Conservation (phyloP, 305 asterid genomes). For the Stenogyne calaminthoides region DNA sequence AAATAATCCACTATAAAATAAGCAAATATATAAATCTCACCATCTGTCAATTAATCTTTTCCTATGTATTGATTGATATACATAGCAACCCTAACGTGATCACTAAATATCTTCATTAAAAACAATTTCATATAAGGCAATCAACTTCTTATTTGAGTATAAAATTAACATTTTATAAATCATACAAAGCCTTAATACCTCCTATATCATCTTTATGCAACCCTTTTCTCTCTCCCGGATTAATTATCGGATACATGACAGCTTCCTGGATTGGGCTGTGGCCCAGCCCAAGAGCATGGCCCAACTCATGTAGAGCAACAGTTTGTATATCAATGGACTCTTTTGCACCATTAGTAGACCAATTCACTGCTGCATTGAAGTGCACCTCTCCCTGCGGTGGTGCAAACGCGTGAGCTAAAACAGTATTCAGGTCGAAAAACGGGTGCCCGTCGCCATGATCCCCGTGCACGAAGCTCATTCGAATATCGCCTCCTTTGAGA, state of each 20-base stretch:
- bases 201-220: conserved; percentile 27
- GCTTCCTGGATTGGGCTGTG: conserved; percentile 12
- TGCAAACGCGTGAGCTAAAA: conserved; percentile 28
- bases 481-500: neutral
- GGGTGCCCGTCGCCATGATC: conserved; percentile 28
- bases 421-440: neutral
- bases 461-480: conserved; percentile 25
- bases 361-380: conserved; percentile 23
- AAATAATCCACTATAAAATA: no score
- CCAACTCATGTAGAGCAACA: conserved; percentile 31
- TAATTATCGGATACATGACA: conserved; percentile 18
- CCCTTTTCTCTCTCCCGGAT: conserved; percentile 20
- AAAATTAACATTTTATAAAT: no score
- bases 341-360: conserved; percentile 13
- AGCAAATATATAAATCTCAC: no score
- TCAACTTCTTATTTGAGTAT: no score
- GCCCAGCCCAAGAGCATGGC: conserved; percentile 31
- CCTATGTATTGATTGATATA: no score
- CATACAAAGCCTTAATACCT: conserved; percentile 28
- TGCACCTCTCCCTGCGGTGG: conserved; percentile 32
- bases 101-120: no score
- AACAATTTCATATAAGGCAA: no score
- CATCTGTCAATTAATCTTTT: no score
- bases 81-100: no score
- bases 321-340: conserved; percentile 24